phyloP scores from a whole-genome alignment of 495 filamentous ascomycete species.

The Penicillium paradoxum region DNA sequence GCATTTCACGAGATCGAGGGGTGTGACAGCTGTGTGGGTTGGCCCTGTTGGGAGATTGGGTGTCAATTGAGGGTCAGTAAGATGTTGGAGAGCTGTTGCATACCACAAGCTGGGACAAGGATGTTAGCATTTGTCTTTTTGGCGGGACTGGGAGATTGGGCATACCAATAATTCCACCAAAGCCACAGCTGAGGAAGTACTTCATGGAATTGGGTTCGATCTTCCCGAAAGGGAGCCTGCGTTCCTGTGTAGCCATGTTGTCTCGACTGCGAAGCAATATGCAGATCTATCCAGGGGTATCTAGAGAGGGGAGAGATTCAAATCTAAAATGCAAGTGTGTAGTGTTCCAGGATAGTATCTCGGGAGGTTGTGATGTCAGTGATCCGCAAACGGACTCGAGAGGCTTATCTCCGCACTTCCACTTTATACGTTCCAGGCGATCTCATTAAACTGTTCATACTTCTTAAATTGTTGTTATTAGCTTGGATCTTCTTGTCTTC shows the following conservation, averaged over 20 bases:
- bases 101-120: conserved; percentile 52
- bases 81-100: conserved; percentile 8
- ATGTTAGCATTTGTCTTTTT: conserved; percentile 3
- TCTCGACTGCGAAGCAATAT: background rate
- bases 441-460: too few relatives aligned
- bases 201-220: conserved; percentile 64
- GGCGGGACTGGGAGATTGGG: background rate
- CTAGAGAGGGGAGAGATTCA: background rate
- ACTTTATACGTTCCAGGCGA: too few relatives aligned
- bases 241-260: conserved; percentile 36
- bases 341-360: background rate
- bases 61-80: conserved; percentile 7
- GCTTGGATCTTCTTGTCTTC: too few relatives aligned
- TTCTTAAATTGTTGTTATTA: too few relatives aligned
- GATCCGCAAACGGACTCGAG: background rate
- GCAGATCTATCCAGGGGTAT: background rate
- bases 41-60: conserved; percentile 24
- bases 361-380: background rate
- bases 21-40: conserved; percentile 57
- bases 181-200: conserved; percentile 60
- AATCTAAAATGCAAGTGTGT: background rate
- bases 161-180: conserved; percentile 62
- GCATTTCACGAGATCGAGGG: conserved; percentile 63
- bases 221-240: conserved; percentile 44
- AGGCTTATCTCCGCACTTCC: background rate